phyloP scores from a whole-genome alignment of 139 green algal genomes.

The Chlamydomonas schloesseri region DNA sequence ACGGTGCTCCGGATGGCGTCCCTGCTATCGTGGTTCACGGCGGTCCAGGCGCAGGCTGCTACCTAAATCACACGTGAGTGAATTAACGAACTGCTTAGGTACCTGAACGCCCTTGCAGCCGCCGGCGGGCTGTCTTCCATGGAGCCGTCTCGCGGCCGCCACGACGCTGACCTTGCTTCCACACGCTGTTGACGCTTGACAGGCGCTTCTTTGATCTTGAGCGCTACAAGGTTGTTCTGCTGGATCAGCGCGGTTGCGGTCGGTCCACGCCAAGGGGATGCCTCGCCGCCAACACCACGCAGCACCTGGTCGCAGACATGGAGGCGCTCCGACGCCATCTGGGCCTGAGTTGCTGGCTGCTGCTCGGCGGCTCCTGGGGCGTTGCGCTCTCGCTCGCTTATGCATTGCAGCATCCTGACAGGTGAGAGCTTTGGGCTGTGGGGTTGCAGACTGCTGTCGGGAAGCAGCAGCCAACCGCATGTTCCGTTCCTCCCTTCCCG shows the following conservation, averaged over 20 bases:
- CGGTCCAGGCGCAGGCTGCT: constrained; percentile 77
- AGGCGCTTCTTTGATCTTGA: constrained; percentile 78
- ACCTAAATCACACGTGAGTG: constrained; percentile 69
- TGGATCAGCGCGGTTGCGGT: constrained; percentile 82
- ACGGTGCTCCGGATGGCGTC: constrained; percentile 59
- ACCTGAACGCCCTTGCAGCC: no score
- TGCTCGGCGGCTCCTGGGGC: constrained; percentile 85
- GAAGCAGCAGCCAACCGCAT: not conserved
- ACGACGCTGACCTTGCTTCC: no score
- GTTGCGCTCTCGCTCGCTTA: constrained; percentile 75
- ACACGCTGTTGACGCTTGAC: no score
- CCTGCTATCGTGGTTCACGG: constrained; percentile 76
- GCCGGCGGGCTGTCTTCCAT: not conserved
- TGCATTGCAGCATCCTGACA: constrained; percentile 56
- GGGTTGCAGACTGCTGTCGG: no score
- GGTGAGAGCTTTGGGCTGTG: constrained; percentile 4
- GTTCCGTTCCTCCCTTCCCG: not conserved
- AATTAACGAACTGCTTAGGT: no score
- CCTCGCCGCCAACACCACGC: constrained; percentile 73
- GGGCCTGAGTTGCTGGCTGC: constrained; percentile 62
- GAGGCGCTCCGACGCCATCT: constrained; percentile 69
- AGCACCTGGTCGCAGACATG: constrained; percentile 68
- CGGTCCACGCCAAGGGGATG: constrained; percentile 62
- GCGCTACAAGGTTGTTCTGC: constrained; percentile 73
- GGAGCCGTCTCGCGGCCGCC: no score